Evolutionary conservation across 108 stramenopile genomes (phyloP).

Genomic region (Nannochloropsis granulata): DNA sequence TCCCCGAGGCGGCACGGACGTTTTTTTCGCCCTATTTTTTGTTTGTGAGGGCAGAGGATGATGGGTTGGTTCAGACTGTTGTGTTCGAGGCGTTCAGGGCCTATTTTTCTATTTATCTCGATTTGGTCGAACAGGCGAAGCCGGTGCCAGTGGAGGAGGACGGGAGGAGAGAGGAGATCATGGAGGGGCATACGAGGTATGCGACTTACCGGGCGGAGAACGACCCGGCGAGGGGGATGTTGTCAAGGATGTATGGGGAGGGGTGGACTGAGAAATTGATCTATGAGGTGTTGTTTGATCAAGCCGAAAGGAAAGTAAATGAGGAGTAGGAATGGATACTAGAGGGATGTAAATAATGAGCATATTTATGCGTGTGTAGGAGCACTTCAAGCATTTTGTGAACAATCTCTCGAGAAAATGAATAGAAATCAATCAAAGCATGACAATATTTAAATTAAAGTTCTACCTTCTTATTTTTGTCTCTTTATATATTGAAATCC

Average conservation of each 20-base stretch:
- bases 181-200: not conserved
- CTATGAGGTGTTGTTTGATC: conserved; percentile 15
- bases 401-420: no score
- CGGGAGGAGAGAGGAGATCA: not conserved
- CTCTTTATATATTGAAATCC: no score
- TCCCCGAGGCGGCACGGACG: not conserved
- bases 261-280: conserved; percentile 23
- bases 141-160: not conserved
- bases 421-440: no score
- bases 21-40: not conserved
- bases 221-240: conserved; percentile 28
- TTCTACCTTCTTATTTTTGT: no score
- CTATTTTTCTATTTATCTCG: not conserved
- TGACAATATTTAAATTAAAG: no score
- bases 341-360: no score
- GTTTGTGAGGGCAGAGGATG: not conserved
- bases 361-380: no score
- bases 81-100: not conserved
- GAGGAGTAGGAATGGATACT: not conserved
- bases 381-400: no score
- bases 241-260: conserved; percentile 18
- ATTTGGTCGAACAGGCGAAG: not conserved
- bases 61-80: not conserved
- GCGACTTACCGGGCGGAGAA: not conserved
- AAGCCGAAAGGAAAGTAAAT: not conserved